Evolutionary conservation across 768 basidiomycete species (phyloP), one percentile per base, ranked within the genome.

Genomic region (Auriscalpium orientale): DNA sequence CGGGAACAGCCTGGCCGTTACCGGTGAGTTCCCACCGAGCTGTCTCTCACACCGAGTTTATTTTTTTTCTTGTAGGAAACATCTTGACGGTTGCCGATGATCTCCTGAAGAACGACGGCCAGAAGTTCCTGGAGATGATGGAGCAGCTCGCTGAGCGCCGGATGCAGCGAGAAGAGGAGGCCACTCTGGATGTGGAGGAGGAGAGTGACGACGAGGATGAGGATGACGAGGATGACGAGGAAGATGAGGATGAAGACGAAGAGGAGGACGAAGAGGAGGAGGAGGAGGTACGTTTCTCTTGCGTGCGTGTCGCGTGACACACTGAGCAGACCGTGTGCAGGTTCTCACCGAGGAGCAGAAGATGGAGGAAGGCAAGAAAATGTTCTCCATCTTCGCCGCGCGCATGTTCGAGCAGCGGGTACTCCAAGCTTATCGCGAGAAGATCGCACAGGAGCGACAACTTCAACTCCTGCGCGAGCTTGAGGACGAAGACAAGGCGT

Each of bases 81-180:
- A 98, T 99, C 68, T 79, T 99, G 46, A 99, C 97, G 20, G 95
- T 99, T 53, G 97, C 97, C 47, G 97, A 99, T 67, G 97, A 99
- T 73, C 81, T 99, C 46, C 79, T 99, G 64, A 97, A 97, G 78
- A 98, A 98, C 65, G 95, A 99, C 66, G 95, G 95, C 2, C 91
- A 94, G 66, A 98, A 97, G 76, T 99, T 99, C 75, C 75, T 99
- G 64, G 97, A 99, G 76, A 99, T 99, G 97, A 99, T 99, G 97
- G 97, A 98, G 70, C 93, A 95, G 71, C 81, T 99, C 18, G 95
- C 95, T 0, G 93, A 97, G 66, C 82, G 92, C 50, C 82, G 95
- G 46, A 91, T 95, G 81, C 87, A 90, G 63, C 81, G 95, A 4
- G 95, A 98, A 67, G 89, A 94, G 63, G 77, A 80, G 66, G 76